These are phyloP conservation scores for Colletotrichum destructivum DNA, from an alignment of 2,329 filamentous ascomycete genomes.

Conservation along the genomic window DNA sequence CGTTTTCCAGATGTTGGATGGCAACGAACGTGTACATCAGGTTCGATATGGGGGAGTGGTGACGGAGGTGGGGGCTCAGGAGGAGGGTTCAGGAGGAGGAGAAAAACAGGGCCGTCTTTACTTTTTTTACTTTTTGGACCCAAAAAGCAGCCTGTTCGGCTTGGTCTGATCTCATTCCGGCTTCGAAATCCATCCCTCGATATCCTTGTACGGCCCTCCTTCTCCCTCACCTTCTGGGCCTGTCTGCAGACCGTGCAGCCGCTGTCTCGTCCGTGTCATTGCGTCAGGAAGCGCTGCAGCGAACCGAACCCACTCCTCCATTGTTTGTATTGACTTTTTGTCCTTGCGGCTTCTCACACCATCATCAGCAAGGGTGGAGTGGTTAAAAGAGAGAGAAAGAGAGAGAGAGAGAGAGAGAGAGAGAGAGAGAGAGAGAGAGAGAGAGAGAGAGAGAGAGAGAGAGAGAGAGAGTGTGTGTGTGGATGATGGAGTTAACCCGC, in stretches of 20 bases:
- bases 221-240: conserved; percentile 8
- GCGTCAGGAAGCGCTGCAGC: conserved; percentile 34
- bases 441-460: too few species aligned
- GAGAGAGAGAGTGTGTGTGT: too few species aligned
- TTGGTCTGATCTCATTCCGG: not conserved
- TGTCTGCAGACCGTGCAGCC: conserved; percentile 29
- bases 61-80: not conserved
- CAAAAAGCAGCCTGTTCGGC: not conserved
- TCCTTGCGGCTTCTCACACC: not conserved
- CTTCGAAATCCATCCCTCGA: conserved; percentile 10
- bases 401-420: not conserved
- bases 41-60: not conserved
- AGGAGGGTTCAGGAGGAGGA: not conserved
- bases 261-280: conserved; percentile 38
- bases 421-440: not conserved
- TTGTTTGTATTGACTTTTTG: conserved; percentile 1
- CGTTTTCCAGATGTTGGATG: conserved; percentile 17
- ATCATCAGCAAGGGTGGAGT: not conserved
- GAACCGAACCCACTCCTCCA: not conserved
- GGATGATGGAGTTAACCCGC: not conserved
- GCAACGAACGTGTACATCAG: not conserved
- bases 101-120: not conserved
- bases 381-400: too few species aligned
- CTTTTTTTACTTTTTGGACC: conserved; percentile 1
- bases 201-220: not conserved